Base-by-base conservation (phyloP, 768 basidiomycete species). In the Lactarius hengduanensis region DNA sequence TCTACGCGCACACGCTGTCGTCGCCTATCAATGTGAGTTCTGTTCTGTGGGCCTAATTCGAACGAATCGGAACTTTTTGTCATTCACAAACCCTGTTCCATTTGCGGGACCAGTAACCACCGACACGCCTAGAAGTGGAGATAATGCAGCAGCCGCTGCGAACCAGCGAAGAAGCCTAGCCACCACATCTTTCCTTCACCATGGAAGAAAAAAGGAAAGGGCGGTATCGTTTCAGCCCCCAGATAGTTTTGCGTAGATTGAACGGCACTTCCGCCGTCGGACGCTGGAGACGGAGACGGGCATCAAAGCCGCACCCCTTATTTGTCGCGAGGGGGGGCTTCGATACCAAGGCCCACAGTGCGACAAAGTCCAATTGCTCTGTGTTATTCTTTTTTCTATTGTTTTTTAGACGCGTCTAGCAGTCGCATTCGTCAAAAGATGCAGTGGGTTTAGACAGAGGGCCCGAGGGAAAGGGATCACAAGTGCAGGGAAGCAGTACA, bases 261-360 rank as follows among this genome's bases (percentile, higher is more conserved):
- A 50, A 32, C 65, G 65, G 65, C 9, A n/a, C 26, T 38, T 40
- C 41, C 9, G 26, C 5, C 38, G 38, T 26, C 13, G 50, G 22
- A 50, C 22, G 47, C 22, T 50, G 47, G 50, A 53, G 50, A n/a
- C 38, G 28, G 59, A 20, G 22, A 45, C 41, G 43, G 47, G 56
- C 57, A 61, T 45, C 54, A 60, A 62, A 40, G 61, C 65, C 65
- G 65, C 65, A 58, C 34, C 34, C 32, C 59, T 50, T 53, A 59
- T 65, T 54, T 10, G 18, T 36, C 40, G 53, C 6, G 45, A 45
- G 15, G 55, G n/a, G 38, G 34, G 41, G 56, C 36, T 47, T 45
- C 43, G 47, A 47, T 30, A 32, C 43, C 28, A 43, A 30, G 4
- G 30, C 30, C n/a, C 22, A 38, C 36, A 10, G 26, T 15, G 50